Evolutionary conservation across 305 asterid species (phyloP).

Genomic region (Fraxinus baroniana): DNA sequence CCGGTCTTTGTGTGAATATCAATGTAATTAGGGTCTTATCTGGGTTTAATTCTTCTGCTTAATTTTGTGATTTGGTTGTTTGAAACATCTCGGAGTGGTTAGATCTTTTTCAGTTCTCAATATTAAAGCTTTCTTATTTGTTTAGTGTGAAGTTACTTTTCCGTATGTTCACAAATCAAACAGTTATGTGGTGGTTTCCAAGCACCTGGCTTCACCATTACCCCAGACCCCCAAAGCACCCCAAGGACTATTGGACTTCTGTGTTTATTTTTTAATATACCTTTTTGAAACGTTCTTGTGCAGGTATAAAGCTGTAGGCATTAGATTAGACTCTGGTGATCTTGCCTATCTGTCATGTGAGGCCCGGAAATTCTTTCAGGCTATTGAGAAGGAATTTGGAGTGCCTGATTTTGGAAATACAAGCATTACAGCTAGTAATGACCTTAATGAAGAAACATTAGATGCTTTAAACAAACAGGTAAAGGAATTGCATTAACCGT

Average conservation of each 20-base stretch:
- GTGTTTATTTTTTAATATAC: slow-evolving; percentile 10
- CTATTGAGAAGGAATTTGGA: slow-evolving; percentile 73
- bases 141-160: neutral
- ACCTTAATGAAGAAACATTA: slow-evolving; percentile 96
- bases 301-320: slow-evolving; percentile 88
- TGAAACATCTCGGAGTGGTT: neutral
- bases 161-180: neutral
- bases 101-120: neutral
- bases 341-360: slow-evolving; percentile 91
- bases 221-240: neutral
- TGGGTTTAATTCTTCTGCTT: neutral
- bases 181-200: slow-evolving; percentile 3
- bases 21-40: neutral
- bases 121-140: neutral
- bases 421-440: slow-evolving; percentile 92
- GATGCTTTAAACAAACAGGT: slow-evolving; percentile 99
- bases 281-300: slow-evolving; percentile 23
- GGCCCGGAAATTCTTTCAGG: slow-evolving; percentile 67
- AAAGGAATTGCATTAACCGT: slow-evolving; percentile 16
- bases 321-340: slow-evolving; percentile 98
- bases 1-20: neutral
- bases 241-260: neutral
- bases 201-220: slow-evolving; percentile 2
- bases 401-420: slow-evolving; percentile 68
- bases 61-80: slow-evolving; percentile 2